phyloP scores from a whole-genome alignment of 306 rosid genomes.

The Urtica urens region DNA sequence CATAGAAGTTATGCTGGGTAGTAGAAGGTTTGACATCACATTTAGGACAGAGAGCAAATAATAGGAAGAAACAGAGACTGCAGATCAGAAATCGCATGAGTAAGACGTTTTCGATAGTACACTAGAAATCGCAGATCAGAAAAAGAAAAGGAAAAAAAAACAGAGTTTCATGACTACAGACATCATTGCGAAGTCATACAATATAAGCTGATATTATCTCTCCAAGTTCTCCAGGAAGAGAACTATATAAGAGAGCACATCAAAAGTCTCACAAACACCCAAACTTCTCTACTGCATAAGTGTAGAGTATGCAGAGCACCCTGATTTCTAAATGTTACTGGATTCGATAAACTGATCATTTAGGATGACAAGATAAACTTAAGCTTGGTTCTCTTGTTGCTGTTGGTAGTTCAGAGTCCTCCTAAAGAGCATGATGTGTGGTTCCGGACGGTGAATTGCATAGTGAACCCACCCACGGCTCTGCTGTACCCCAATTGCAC shows the following conservation, averaged over 20 bases:
- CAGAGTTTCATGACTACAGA: not conserved
- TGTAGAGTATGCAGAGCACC: conserved; percentile 7
- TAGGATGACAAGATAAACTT: conserved; percentile 45
- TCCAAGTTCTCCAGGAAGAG: conserved; percentile 44
- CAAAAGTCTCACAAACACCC: conserved; percentile 11
- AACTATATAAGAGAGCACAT: conserved; percentile 18
- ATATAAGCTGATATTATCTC: not conserved
- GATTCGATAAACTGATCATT: conserved; percentile 19
- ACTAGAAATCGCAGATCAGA: no score
- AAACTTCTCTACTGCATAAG: conserved; percentile 10
- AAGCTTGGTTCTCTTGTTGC: conserved; percentile 71
- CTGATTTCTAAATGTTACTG: conserved; percentile 15
- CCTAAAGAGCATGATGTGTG: conserved; percentile 95
- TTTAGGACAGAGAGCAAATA: no score
- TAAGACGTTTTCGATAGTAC: no score
- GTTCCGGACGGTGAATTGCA: conserved; percentile 92
- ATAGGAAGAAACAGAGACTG: no score
- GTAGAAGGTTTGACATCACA: no score
- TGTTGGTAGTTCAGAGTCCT: conserved; percentile 87
- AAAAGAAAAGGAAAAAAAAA: no score
- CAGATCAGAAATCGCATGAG: no score
- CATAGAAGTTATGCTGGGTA: no score
- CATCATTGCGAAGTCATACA: not conserved
- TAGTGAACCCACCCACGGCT: conserved; percentile 98
- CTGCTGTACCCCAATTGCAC: conserved; percentile 95